These are phyloP conservation scores for Termitomyces sp. DNA, from an alignment of 1,284 basidiomycete species.

Conservation along the genomic window DNA sequence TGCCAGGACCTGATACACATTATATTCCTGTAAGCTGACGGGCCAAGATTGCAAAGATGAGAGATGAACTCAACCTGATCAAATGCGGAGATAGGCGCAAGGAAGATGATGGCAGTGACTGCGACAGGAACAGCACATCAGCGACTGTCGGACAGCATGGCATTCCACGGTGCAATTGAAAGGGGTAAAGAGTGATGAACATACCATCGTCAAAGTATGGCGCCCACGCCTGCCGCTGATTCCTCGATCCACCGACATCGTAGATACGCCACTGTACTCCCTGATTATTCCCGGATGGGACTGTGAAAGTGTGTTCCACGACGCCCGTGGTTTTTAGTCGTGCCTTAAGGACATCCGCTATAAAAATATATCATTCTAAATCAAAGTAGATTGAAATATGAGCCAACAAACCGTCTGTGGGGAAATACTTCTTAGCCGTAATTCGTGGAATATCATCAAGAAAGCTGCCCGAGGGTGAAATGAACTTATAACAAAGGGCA, in stretches of 20 bases:
- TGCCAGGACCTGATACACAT: slow-evolving; percentile 43
- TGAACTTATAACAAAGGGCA: slow-evolving; percentile 5
- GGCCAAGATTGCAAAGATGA: slow-evolving; percentile 9
- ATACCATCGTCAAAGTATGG: slow-evolving; percentile 78
- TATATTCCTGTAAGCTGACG: slow-evolving; percentile 12
- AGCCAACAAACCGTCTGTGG: slow-evolving; percentile 59
- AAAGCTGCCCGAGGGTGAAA: slow-evolving; percentile 45
- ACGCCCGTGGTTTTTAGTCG: slow-evolving; percentile 73
- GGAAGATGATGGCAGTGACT: slow-evolving; percentile 82
- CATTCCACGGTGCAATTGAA: neutral
- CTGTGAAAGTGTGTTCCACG: slow-evolving; percentile 69
- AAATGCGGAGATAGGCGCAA: slow-evolving; percentile 78
- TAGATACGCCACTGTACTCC: slow-evolving; percentile 73
- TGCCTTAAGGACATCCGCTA: slow-evolving; percentile 71
- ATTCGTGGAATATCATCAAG: slow-evolving; percentile 74
- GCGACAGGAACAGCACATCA: slow-evolving; percentile 11
- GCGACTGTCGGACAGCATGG: neutral
- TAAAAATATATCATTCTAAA: slow-evolving; percentile 13
- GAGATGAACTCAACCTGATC: slow-evolving; percentile 46
- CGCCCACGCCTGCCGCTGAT: slow-evolving; percentile 76
- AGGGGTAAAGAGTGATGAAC: slow-evolving; percentile 14
- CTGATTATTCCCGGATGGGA: slow-evolving; percentile 51
- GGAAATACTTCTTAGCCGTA: slow-evolving; percentile 74
- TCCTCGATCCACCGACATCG: slow-evolving; percentile 73
- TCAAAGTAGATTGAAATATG: slow-evolving; percentile 8